phyloP scores from a whole-genome alignment of 257 asterid genomes.

The Rauvolfia tetraphylla region DNA sequence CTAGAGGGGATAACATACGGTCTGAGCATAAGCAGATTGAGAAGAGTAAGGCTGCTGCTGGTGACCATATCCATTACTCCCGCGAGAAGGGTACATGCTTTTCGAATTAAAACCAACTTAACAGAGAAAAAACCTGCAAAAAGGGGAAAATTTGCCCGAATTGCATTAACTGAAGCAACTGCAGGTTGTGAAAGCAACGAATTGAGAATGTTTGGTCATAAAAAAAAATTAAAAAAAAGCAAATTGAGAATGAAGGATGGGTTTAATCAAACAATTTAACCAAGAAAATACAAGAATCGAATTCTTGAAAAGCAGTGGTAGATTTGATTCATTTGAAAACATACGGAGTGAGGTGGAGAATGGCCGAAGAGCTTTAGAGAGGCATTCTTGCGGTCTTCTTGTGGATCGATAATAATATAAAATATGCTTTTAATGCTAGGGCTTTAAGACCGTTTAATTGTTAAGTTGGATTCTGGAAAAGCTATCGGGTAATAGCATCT shows the following conservation, averaged over 20 bases:
- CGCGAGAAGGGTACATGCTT: constrained; percentile 30
- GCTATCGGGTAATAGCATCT: too few species aligned
- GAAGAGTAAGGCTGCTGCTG: constrained; percentile 33
- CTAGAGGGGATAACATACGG: constrained; percentile 9
- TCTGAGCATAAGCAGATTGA: constrained; percentile 31
- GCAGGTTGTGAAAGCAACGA: neutral
- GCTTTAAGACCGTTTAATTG: neutral
- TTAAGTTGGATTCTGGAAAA: too few species aligned
- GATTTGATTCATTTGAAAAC: neutral
- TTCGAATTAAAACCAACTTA: neutral
- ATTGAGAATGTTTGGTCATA: neutral
- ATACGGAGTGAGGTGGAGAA: neutral
- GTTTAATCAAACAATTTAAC: neutral
- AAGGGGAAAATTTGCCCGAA: neutral
- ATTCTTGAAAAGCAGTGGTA: neutral
- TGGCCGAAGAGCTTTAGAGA: neutral
- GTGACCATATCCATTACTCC: constrained; percentile 32
- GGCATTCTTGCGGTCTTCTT: neutral
- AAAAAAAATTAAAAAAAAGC: too few species aligned
- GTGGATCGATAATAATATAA: neutral
- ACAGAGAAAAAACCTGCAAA: neutral
- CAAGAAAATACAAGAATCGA: neutral
- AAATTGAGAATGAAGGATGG: neutral
- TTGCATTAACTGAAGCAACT: neutral
- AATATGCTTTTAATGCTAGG: neutral